Base-by-base conservation (phyloP, 129 eudicot genomes). In the Smallanthus sonchifolius region DNA sequence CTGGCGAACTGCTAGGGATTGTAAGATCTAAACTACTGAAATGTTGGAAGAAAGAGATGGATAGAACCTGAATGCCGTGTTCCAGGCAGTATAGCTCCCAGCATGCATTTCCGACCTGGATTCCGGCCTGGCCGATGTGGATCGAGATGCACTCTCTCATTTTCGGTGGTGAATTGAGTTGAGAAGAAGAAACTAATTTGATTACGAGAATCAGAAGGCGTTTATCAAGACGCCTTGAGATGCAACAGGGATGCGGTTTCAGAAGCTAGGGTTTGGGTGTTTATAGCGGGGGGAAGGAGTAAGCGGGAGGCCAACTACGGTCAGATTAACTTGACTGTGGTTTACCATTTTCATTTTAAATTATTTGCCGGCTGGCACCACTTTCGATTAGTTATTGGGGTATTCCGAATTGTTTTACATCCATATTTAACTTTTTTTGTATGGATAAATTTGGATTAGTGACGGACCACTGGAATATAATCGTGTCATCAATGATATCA, bases 111-210 rank as follows among this genome's bases (percentile, higher is more conserved):
- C 86, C 86, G 49, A 84, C 85, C 69, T 84, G 85, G 74, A 81
- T 84, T 43, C 88, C 88, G 72, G 85, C 88, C 73, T 84, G 88
- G 45, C 88, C 88, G 40, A 84, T 84, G 76, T 84, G 86, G 30
- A 81, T 75, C 6, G 85, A 77, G 28, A 84, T 84, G 81, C 85
- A 81, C 77, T 84, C 88, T 43, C 88, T 77, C 81, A 81, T 69
- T 34, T 48, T 84, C 64, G 67, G 5, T 66, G 73, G 19, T 3
- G 6, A 36, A 69, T 52, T 64, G 34, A 10, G 15, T 49, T 16
- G 10, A 24, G n/a, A 11, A 20, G 16, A 61, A 30, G 4, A 17
- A 1, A 39, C 0, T 19, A 14, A 47, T 42, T 13, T 24, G 70
- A 39, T 34, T 28, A 35, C 14, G 24, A 16, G 10, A 48, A 40